Evolutionary conservation across 768 basidiomycete species (phyloP), one percentile per base, ranked within the genome.

Genomic region (Tylopilus cervinicoccineus): DNA sequence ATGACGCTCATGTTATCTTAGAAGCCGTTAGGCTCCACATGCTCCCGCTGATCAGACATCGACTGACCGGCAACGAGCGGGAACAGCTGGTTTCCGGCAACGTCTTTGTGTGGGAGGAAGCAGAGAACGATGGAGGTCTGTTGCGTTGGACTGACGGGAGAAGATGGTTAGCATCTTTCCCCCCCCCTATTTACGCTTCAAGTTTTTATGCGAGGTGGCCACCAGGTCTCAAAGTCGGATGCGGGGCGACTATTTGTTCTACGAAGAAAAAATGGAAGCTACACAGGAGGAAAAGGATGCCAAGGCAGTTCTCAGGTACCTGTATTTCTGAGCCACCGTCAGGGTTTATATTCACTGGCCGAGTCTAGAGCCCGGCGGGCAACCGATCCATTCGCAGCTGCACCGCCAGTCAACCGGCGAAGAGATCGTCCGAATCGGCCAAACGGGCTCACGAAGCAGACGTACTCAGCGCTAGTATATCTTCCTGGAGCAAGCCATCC

Each of bases 91-190:
- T 63, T 32, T 85, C 86, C 43, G 88, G 88, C 2, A 85, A 88
- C 51, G 78, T 90, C 34, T 90, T 88, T 57, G 88, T 90, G 32
- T 90, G 88, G 88, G 87, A 90, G 57, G 88, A 90, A 63, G 84
- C 86, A 4, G 86, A 85, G 54, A 74, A 77, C 43, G 87, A 87
- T 41, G 84, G 83, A 41, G 81, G 80, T 7, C 45, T 66, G 7
- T 71, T 88, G 48, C 76, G 88, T 22, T 89, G 88, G 88, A 90
- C 88, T 16, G 88, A 90, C 61, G 88, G 88, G 13, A 73, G 86
- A 53, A 72, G 88, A 69, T 90, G 88, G 88, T 82, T 63, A 39
- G 70, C 51, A 13, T 22, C 11, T 4, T 38, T 39, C 31, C 19
- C n/a, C 19, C n/a, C 19, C 29, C 16, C 20, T 23, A 16, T 17